Evolutionary conservation across 2,329 filamentous ascomycete genomes (phyloP).

Genomic region (Colletotrichum cuscutae): DNA sequence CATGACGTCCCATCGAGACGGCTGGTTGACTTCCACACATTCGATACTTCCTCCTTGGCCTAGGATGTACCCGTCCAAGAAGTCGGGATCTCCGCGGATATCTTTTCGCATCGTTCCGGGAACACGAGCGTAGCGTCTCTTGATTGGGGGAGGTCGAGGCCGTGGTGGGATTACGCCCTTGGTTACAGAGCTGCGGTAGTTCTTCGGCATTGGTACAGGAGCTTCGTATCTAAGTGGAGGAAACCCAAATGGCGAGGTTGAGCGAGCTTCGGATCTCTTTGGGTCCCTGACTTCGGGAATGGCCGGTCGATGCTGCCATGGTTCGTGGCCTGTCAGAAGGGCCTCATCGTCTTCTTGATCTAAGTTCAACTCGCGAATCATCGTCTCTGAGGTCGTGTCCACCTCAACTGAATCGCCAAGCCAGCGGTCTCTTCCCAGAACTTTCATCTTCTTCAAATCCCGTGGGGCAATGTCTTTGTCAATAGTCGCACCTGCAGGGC

Average conservation of each 20-base stretch:
- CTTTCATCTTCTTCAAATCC: conserved; percentile 29
- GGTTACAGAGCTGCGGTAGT: neutral
- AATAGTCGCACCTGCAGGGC: neutral
- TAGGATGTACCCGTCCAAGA: conserved; percentile 1
- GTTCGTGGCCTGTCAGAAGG: conserved; percentile 1
- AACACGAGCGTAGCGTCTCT: conserved; percentile 16
- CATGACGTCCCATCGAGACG: conserved; percentile 27
- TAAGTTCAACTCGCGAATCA: conserved; percentile 2
- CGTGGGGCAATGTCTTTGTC: conserved; percentile 35
- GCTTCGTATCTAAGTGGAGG: conserved; percentile 6
- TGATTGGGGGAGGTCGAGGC: conserved; percentile 20
- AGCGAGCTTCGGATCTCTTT: neutral
- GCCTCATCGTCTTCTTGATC: conserved; percentile 8
- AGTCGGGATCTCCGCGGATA: neutral
- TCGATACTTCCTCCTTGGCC: neutral
- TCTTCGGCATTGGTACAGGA: conserved; percentile 6
- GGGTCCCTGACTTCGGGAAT: neutral
- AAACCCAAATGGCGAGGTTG: neutral
- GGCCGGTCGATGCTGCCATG: conserved; percentile 13
- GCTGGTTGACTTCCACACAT: neutral
- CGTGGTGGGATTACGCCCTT: conserved; percentile 1
- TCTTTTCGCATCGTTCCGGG: conserved; percentile 24
- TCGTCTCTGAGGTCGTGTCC: neutral
- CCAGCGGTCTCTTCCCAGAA: conserved; percentile 38
- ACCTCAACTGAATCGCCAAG: conserved; percentile 38